Evolutionary conservation across 306 rosid species (phyloP), one percentile per base, ranked within the genome.

Genomic region (Dryas drummondii): DNA sequence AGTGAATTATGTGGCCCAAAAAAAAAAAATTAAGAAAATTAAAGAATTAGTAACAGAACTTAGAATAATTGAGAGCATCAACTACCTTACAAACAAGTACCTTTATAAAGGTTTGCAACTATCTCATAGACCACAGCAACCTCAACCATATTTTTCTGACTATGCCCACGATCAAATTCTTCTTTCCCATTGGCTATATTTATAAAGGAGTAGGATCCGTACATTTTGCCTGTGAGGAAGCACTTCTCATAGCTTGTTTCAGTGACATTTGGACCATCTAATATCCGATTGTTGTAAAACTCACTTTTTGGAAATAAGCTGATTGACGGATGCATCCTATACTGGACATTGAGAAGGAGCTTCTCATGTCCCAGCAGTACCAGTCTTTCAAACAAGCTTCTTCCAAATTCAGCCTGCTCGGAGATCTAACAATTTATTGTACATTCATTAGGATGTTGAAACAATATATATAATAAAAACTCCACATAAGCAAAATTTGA

Each of bases 111-210:
- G n/a, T 79, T 75, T 49, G 55, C 68, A 48, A 90, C 58, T 11
- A 90, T 85, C 68, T 90, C 78, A 3, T 56, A 71, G 15, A 87
- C 71, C 45, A 70, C 85, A 41, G 82, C 87, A 66, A 78, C 88
- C 76, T 89, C 91, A 57, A 85, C 79, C 52, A 52, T 71, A 72
- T 89, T 87, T 75, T 47, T 63, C 41, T 0, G 17, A 22, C 87
- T 84, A 58, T 44, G 70, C 41, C 50, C 75, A 11, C 67, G 0
- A 17, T 69, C 82, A 1, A 68, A 15, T 17, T 76, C 79, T 69
- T 84, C 87, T 66, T 84, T 69, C 44, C 80, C 84, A 15, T 63
- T 66, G 27, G 80, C 50, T n/a, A 80, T 79, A 57, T 80, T 70
- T 6, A 84, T 76, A 64, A 84, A 80, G 11, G 84, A 83, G 65